Conservation (phyloP, 352 stramenopile genomes). For the Pythium apleroticum region DNA sequence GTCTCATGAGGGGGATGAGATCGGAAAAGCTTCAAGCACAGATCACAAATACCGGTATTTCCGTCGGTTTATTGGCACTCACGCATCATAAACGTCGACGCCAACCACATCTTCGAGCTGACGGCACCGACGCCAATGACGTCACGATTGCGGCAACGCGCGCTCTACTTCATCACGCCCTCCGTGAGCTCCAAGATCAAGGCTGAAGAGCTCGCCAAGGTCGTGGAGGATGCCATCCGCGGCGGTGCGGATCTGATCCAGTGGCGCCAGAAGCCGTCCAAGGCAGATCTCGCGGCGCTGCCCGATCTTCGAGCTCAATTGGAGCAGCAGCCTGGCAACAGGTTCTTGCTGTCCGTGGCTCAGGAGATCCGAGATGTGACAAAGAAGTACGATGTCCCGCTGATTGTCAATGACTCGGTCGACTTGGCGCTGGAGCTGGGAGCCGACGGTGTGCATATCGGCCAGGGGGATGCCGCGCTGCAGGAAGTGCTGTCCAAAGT, state of each 20-base stretch:
- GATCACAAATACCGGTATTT: slow-evolving; percentile 2
- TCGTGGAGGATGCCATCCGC: slow-evolving; percentile 45
- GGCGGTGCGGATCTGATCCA: slow-evolving; percentile 52
- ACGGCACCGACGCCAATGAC: slow-evolving; percentile 10
- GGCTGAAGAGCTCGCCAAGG: slow-evolving; percentile 27
- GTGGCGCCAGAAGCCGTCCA: slow-evolving; percentile 52
- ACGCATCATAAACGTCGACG: background rate
- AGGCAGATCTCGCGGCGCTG: slow-evolving; percentile 29
- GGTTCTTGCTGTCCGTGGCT: slow-evolving; percentile 42
- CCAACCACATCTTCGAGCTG: background rate
- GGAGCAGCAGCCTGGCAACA: slow-evolving; percentile 18
- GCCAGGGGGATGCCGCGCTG: slow-evolving; percentile 40
- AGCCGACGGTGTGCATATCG: slow-evolving; percentile 57
- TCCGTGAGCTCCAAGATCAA: slow-evolving; percentile 33
- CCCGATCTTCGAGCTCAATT: slow-evolving; percentile 30
- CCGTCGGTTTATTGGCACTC: background rate
- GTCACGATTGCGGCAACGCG: slow-evolving; percentile 21
- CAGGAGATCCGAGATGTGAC: slow-evolving; percentile 41
- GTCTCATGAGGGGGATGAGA: slow-evolving; percentile 5
- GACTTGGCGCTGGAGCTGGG: slow-evolving; percentile 43
- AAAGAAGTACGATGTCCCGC: slow-evolving; percentile 34
- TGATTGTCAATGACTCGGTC: slow-evolving; percentile 63
- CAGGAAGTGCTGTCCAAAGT: slow-evolving; percentile 20
- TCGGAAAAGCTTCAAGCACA: background rate
- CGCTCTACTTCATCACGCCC: slow-evolving; percentile 69